A percentile compares a stretch with the other conserved stretches of the same genome.
These are phyloP conservation scores for Pythium aphanidermatum DNA, from an alignment of 352 stramenopile species.

Conservation along the genomic window DNA sequence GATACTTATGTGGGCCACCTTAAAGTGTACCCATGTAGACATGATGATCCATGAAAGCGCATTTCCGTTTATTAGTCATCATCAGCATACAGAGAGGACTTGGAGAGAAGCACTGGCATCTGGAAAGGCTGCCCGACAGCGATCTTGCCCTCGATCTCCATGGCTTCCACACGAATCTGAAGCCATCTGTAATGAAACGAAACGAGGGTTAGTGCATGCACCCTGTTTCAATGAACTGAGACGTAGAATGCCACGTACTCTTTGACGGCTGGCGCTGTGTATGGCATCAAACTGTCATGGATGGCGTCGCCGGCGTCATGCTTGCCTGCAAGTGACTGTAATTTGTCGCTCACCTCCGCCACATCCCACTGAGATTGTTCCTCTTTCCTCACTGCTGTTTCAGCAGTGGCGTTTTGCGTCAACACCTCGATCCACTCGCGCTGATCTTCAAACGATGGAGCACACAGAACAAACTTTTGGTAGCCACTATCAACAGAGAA, in stretches of 20 bases:
- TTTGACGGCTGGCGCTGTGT: constrained; percentile 81
- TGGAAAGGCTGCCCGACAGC: constrained; percentile 67
- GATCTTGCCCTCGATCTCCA: constrained; percentile 85
- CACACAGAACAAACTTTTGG: constrained; percentile 76
- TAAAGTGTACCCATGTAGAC: constrained; percentile 5
- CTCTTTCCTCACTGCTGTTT: constrained; percentile 74
- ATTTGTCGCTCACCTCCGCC: constrained; percentile 59
- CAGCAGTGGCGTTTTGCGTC: constrained; percentile 74
- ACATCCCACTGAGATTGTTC: constrained; percentile 74
- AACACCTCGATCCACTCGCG: constrained; percentile 87
- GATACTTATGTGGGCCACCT: constrained; percentile 18
- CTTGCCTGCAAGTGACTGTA: constrained; percentile 81
- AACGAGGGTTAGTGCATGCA: too few relatives aligned
- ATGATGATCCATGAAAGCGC: not conserved
- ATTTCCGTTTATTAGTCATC: constrained; percentile 49
- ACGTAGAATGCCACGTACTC: constrained; percentile 46
- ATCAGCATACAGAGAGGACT: constrained; percentile 82
- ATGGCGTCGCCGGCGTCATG: constrained; percentile 63
- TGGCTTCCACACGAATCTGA: constrained; percentile 74
- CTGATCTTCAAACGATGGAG: constrained; percentile 82
- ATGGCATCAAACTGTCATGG: constrained; percentile 58
- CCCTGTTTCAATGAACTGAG: constrained; percentile 1
- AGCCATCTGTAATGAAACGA: constrained; percentile 79
- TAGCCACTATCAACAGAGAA: constrained; percentile 83
- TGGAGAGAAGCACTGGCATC: constrained; percentile 82